phyloP scores from a whole-genome alignment of 2,329 filamentous ascomycete species.

The Camptophora hylomeconis region DNA sequence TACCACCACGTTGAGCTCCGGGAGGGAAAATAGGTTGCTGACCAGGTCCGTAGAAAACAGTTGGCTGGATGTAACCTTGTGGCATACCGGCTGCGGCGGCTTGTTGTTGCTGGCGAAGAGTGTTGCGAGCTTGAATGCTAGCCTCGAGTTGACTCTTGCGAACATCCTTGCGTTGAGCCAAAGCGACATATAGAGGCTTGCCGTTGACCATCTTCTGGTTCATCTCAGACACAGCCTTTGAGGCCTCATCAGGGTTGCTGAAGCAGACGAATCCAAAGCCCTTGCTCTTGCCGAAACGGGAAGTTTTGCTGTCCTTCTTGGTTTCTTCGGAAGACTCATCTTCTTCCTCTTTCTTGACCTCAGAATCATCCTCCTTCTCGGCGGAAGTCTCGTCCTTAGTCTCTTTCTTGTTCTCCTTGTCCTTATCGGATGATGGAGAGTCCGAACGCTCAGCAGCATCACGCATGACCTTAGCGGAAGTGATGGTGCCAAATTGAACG shows the following conservation, averaged over 20 bases:
- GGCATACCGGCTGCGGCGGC: slow-evolving; percentile 82
- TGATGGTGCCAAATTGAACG: slow-evolving; percentile 82
- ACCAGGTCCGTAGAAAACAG: slow-evolving; percentile 83
- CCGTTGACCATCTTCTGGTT: slow-evolving; percentile 97
- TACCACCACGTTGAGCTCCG: slow-evolving; percentile 43
- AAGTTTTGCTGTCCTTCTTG: slow-evolving; percentile 41
- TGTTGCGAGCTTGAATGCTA: slow-evolving; percentile 97
- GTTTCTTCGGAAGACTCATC: slow-evolving; percentile 38
- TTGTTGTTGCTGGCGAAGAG: slow-evolving; percentile 95
- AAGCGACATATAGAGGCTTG: slow-evolving; percentile 95
- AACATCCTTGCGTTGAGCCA: slow-evolving; percentile 98
- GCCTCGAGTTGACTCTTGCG: slow-evolving; percentile 98
- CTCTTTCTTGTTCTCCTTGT: slow-evolving; percentile 43
- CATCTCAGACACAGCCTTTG: slow-evolving; percentile 98
- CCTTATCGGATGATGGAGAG: slow-evolving; percentile 29
- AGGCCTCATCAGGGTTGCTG: slow-evolving; percentile 96
- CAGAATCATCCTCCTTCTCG: slow-evolving; percentile 29
- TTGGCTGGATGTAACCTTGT: slow-evolving; percentile 68
- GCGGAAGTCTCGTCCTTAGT: slow-evolving; percentile 28
- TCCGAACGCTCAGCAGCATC: slow-evolving; percentile 46
- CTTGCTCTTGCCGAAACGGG: slow-evolving; percentile 92
- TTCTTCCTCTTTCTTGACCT: slow-evolving; percentile 29
- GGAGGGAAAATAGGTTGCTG: slow-evolving; percentile 26
- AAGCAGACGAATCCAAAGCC: slow-evolving; percentile 99
- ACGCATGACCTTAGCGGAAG: slow-evolving; percentile 98